phyloP scores from a whole-genome alignment of 202 grass and related monocot species.

The Brachypodium distachyon region DNA sequence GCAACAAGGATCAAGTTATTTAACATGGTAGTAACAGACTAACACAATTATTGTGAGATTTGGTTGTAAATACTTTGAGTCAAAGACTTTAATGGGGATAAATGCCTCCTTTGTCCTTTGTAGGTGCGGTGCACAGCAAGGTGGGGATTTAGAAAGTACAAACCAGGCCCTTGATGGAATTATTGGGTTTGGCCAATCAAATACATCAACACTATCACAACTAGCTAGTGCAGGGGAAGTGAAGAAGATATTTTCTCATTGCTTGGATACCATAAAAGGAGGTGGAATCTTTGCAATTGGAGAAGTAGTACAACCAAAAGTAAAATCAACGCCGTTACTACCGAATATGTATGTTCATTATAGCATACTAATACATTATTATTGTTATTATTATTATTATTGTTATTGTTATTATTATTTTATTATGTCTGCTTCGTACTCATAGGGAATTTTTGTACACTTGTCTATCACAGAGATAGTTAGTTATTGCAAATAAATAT shows the following conservation, averaged over 20 bases:
- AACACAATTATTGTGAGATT: not conserved
- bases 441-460: not conserved
- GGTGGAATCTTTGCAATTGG: conserved; percentile 91
- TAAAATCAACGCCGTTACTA: conserved; percentile 84
- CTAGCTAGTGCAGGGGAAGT: conserved; percentile 71
- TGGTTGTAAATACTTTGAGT: not conserved
- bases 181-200: conserved; percentile 95
- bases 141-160: conserved; percentile 82
- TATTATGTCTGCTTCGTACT: not conserved
- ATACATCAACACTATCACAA: conserved; percentile 85
- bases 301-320: conserved; percentile 83
- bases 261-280: conserved; percentile 78
- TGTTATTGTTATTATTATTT: too few relatives aligned
- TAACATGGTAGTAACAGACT: not conserved
- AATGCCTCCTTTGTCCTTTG: conserved; percentile 14
- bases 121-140: conserved; percentile 93
- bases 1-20: not conserved
- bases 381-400: too few relatives aligned
- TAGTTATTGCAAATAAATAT: not conserved
- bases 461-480: not conserved
- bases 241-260: conserved; percentile 93
- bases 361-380: conserved; percentile 1
- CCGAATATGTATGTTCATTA: conserved; percentile 52
- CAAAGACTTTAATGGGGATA: conserved; percentile 13
- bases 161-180: conserved; percentile 91